phyloP scores from a whole-genome alignment of 257 asterid genomes.

The Verbena officinalis region DNA sequence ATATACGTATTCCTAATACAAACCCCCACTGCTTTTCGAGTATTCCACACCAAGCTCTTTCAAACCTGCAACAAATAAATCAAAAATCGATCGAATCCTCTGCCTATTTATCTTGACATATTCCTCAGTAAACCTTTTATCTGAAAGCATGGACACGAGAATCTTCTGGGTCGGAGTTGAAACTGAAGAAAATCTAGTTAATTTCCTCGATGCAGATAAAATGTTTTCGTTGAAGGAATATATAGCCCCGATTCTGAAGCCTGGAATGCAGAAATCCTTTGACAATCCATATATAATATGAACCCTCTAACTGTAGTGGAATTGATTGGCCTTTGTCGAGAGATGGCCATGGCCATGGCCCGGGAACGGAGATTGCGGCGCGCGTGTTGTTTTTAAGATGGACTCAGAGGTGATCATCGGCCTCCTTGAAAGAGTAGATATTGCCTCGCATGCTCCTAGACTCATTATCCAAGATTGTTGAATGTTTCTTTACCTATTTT shows the following conservation, averaged over 20 bases:
- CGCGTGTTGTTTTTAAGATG: too few species aligned
- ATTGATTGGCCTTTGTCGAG: too few species aligned
- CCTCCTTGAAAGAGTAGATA: too few species aligned
- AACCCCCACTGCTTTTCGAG: conserved; percentile 73
- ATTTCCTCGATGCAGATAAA: conserved; percentile 77
- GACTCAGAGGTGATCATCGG: too few species aligned
- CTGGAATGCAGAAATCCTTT: conserved; percentile 85
- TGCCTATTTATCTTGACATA: conserved; percentile 56
- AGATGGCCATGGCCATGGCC: too few species aligned
- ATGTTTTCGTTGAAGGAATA: conserved; percentile 77
- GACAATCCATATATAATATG: conserved; percentile 90
- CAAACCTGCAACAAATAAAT: conserved; percentile 66
- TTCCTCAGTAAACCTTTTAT: conserved; percentile 59
- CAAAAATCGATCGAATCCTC: conserved; percentile 55
- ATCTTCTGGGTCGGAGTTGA: conserved; percentile 86
- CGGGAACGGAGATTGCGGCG: too few species aligned
- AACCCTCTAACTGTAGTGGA: too few species aligned
- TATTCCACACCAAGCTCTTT: conserved; percentile 65
- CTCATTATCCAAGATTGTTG: too few species aligned
- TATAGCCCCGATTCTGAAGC: conserved; percentile 88
- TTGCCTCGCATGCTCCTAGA: too few species aligned
- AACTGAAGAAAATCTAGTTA: conserved; percentile 80
- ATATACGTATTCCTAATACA: too few species aligned
- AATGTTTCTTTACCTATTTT: too few species aligned
- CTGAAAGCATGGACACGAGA: conserved; percentile 76